Base-by-base conservation (phyloP, 352 stramenopile species). In the Phytophthora citricola region DNA sequence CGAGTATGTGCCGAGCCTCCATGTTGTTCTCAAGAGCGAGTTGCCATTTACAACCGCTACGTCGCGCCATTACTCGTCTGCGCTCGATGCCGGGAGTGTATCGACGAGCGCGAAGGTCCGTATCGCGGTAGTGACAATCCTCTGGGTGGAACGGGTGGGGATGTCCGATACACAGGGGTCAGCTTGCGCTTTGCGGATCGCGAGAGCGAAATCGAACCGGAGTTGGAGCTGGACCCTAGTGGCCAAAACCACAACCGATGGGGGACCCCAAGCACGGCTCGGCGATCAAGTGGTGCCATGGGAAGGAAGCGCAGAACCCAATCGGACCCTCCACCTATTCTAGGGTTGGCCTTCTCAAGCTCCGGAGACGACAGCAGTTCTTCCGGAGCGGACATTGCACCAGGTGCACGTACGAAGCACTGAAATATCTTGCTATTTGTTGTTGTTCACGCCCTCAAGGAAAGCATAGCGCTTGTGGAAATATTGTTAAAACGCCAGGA, bases 11-110 rank as follows among this genome's bases (percentile, higher is more conserved):
- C 58, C 24, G 59, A 71, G 32, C 56, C 68, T 14, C 54, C 49
- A 15, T 80, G 72, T 31, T 80, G 72, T 50, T 62, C 72, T n/a
- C 68, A 72, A 22, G 72, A 76, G 41, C 72, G 44, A 26, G 72
- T 80, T 4, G 57, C 72, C 38, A 77, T 80, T 47, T 80, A 80
- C 57, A 80, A 80, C 32, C 72, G 72, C 41, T 80, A 80, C 52
- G 53, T 80, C 7, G 72, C 72, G 8, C 72, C 68, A 26, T 40
- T 80, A 44, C 51, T 69, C 0, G 64, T 80, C 0, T 80, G 72
- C 52, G 63, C 64, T 12, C 72, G 72, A 11, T 80, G 72, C 49
- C 56, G 63, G 1, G 72, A 80, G 36, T 80, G 68, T 10, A 77
- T 79, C 17, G 64, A 75, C 27, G 66, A 67, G 8, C 66, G 51